Conservation (phyloP, 176 grass and related monocot species). For the Puccinellia tenuiflora region DNA sequence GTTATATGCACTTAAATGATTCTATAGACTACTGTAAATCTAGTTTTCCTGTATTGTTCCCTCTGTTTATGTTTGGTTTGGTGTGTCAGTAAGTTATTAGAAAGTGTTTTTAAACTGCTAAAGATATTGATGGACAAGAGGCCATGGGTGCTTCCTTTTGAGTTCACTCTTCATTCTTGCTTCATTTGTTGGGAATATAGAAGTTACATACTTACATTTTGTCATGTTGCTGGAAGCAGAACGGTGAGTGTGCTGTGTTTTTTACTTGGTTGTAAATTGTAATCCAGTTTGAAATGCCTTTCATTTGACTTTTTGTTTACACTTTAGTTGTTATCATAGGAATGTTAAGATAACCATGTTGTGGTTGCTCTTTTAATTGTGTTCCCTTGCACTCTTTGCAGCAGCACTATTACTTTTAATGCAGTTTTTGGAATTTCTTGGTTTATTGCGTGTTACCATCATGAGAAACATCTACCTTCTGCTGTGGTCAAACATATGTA, state of each 20-base stretch:
- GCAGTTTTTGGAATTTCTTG: constrained; percentile 2
- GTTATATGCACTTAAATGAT: neutral
- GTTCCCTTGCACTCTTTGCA: constrained; percentile 35
- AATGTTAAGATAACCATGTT: constrained; percentile 17
- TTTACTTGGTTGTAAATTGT: neutral
- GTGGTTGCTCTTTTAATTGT: constrained; percentile 17
- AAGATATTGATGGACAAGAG: too few relatives aligned
- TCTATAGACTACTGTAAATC: too few relatives aligned
- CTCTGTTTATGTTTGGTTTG: neutral
- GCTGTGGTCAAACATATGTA: neutral
- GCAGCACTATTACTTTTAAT: constrained; percentile 20
- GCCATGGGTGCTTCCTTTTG: neutral
- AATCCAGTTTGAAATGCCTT: neutral
- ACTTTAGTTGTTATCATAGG: constrained; percentile 31
- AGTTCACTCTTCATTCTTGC: neutral
- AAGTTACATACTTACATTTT: neutral
- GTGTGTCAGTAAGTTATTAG: neutral
- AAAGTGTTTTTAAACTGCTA: neutral
- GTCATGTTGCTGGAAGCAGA: neutral
- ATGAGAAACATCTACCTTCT: neutral
- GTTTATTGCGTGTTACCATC: neutral
- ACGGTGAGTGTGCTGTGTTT: neutral
- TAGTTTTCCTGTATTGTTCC: neutral
- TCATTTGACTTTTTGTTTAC: constrained; percentile 1
- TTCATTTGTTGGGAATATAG: neutral